Evolutionary conservation across 2,329 filamentous ascomycete species (phyloP), one percentile per base, ranked within the genome.

Genomic region (Aspergillus pseudotamarii): DNA sequence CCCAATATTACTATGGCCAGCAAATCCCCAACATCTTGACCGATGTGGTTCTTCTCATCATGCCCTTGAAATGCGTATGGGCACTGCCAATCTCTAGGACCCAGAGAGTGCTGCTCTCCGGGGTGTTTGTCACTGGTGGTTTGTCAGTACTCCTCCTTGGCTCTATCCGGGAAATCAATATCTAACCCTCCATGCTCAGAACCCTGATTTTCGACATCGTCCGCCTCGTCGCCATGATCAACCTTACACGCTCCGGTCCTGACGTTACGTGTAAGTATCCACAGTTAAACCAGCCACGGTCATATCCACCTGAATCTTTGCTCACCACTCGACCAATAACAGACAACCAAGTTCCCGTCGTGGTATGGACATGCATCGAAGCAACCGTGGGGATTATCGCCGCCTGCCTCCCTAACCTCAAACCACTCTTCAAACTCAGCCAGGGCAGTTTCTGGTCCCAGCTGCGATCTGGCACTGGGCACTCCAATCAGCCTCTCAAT

Each of bases 331-430:
- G 26, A 46, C 6, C 3, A 21, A 1, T 56, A 34, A 12, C 14
- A 75, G 73, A 72, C 32, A 68, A 75, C 48, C 71, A 75, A 73
- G 67, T 71, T 34, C 69, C 70, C 8, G 62, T 65, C 28, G 69
- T 67, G 16, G 69, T 75, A n/a, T 75, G 73, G 73, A 75, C 73
- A 0, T 74, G 72, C 43, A 66, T 71, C 23, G 73, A 75, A 59
- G 69, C 71, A 1, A 70, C 71, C 0, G 72, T 74, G 0, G 73
- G 68, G 19, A 75, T 75, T 41, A 68, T 68, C 9, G 72, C 71
- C 1, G 73, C 73, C 32, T 75, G 73, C 59, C 69, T 75, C 1
- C 67, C 73, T 1, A 74, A 75, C 51, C 63, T 75, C 6, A 62
- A 70, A 23, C 73, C 73, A 2, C 59, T 74, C 1, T 72, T 75